Conservation (phyloP, 306 rosid species). For the Senna siamea region DNA sequence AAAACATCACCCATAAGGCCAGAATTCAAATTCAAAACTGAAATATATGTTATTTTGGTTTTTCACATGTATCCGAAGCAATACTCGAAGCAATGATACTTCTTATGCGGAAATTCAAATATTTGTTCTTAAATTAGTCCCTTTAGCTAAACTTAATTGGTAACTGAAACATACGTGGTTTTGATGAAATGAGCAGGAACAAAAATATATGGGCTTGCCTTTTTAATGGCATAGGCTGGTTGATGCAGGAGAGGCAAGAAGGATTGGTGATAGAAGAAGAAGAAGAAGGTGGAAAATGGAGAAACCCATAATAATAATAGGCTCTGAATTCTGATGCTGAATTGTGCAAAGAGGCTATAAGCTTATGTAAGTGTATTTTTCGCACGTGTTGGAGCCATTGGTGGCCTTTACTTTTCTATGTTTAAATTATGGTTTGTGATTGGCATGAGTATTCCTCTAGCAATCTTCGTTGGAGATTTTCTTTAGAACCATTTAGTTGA, state of each 20-base stretch:
- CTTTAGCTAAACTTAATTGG: too few species aligned
- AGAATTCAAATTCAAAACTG: neutral
- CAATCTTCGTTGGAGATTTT: too few species aligned
- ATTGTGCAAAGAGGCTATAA: neutral
- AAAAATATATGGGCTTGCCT: conserved; percentile 23
- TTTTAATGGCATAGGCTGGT: conserved; percentile 38
- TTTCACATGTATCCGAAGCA: too few species aligned
- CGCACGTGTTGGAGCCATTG: neutral
- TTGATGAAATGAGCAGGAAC: too few species aligned
- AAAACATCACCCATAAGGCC: neutral
- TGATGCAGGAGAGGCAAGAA: conserved; percentile 17
- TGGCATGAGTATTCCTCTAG: neutral
- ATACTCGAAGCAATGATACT: too few species aligned
- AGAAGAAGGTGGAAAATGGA: conserved; percentile 29
- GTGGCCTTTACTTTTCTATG: conserved; percentile 9
- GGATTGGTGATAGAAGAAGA: conserved; percentile 37
- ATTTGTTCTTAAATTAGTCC: too few species aligned
- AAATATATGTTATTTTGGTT: too few species aligned
- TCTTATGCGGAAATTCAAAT: too few species aligned
- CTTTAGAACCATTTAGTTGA: too few species aligned
- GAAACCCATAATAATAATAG: conserved; percentile 24
- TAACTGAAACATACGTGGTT: too few species aligned
- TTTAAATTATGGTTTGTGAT: neutral
- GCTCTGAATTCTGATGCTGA: neutral
- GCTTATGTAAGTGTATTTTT: neutral